Evolutionary conservation across 73 alveolate genomes (phyloP), one percentile per base, ranked within the genome.

Genomic region (Tetrahymena thermophila): DNA sequence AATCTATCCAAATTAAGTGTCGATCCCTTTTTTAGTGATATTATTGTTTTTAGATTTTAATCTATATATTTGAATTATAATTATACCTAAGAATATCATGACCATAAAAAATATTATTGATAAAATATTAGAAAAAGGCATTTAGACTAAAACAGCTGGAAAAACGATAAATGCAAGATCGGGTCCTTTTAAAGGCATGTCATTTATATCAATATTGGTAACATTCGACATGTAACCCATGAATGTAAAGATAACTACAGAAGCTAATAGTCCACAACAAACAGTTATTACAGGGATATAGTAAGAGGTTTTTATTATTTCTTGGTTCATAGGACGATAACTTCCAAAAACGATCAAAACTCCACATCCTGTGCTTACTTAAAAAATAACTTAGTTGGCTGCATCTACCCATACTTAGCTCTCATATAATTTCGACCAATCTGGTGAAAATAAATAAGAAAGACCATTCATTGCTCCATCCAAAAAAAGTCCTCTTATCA

Each of bases 401-500:
- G 98, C 98, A 96, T 96, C 98, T 37, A 95, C 96, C 98, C 98
- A 96, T 1, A 96, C 96, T 28, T 58, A 35, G 9, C 96, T 84
- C 15, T 93, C 71, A 83, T 56, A 94, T n/a, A 96, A 84, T 44
- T 96, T 94, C 7, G 95, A 57, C 50, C 94, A 96, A 35, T 96
- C 96, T 28, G 98, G 98, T 25, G 83, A 85, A 35, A 96, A 93
- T 38, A 96, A 37, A 83, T 96, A 96, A 37, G 42, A 58, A 56
- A 96, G 56, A 28, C 98, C 98, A 16, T 95, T 89, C 84, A 35
- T 56, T 1, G 96, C 93, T 34, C 98, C 98, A 38, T 94, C 97
- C n/a, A 96, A 55, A 34, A 96, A 94, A 13, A 96, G 94, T 4
- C 98, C 98, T 94, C 97, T 95, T 50, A 96, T 85, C 55, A 96